Evolutionary conservation across 768 basidiomycete genomes (phyloP).

Genomic region (Agaricus blazei): DNA sequence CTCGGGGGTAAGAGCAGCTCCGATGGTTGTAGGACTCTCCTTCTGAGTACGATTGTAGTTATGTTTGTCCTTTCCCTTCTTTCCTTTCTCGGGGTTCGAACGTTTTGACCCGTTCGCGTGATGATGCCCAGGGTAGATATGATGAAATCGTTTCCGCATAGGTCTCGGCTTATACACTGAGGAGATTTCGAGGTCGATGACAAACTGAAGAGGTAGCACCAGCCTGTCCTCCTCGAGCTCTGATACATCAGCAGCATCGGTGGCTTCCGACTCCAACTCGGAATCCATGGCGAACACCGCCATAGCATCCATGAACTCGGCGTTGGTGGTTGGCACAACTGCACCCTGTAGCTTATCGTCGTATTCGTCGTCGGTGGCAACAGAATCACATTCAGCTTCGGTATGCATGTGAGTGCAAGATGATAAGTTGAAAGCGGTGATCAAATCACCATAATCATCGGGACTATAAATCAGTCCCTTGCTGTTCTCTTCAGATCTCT

Average conservation of each 20-base stretch:
- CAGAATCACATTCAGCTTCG: slow-evolving; percentile 37
- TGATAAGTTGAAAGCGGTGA: slow-evolving; percentile 12
- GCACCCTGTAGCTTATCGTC: slow-evolving; percentile 24
- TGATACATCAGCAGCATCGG: slow-evolving; percentile 21
- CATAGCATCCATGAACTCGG: slow-evolving; percentile 12
- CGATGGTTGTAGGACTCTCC: slow-evolving; percentile 11
- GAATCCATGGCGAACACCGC: slow-evolving; percentile 47
- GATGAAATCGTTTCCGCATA: slow-evolving; percentile 27
- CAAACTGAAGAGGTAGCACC: slow-evolving; percentile 20
- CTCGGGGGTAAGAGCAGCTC: background rate
- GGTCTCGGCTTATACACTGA: slow-evolving; percentile 74
- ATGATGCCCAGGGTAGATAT: slow-evolving; percentile 21
- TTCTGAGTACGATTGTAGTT: slow-evolving; percentile 10
- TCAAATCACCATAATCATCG: slow-evolving; percentile 17
- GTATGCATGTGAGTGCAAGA: slow-evolving; percentile 17
- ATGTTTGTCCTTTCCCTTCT: slow-evolving; percentile 23
- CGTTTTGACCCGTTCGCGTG: slow-evolving; percentile 18
- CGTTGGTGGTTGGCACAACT: slow-evolving; percentile 9
- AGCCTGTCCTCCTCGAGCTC: slow-evolving; percentile 17
- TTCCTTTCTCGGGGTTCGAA: slow-evolving; percentile 30
- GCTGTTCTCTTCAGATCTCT: slow-evolving; percentile 33
- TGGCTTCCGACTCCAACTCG: slow-evolving; percentile 26
- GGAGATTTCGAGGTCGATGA: slow-evolving; percentile 60
- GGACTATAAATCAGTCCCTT: slow-evolving; percentile 25
- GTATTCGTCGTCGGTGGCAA: slow-evolving; percentile 25